A percentile compares a stretch with the other conserved stretches of the same genome.
phyloP scores from a whole-genome alignment of 306 rosid genomes.

The cucumber (Cucumis sativus) region Cucumber_9930_V3 NC_026655.2:5582501-5583000 shows the following conservation, averaged over 20 bases:
- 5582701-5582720: neutral
- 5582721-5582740: slow-evolving; percentile 1
- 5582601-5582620: neutral
- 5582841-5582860: neutral
- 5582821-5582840: neutral
- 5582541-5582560: slow-evolving; percentile 11
- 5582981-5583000: slow-evolving; percentile 11
- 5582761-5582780: slow-evolving; percentile 8
- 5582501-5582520: slow-evolving; percentile 26
- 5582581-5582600: neutral
- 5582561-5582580: neutral
- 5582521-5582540: slow-evolving; percentile 41
- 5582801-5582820: neutral
- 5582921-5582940: neutral
- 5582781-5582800: neutral
- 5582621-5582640: neutral
- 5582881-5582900: neutral
- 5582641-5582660: neutral
- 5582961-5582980: slow-evolving; percentile 6
- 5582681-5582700: slow-evolving; percentile 19
- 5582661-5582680: neutral
- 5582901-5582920: neutral
- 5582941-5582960: neutral
- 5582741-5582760: neutral
- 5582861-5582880: neutral